A percentile compares a stretch with the other conserved stretches of the same genome.
These are phyloP conservation scores for Articulospora tetracladia DNA, from an alignment of 495 filamentous ascomycete species.

Conservation along the genomic window DNA sequence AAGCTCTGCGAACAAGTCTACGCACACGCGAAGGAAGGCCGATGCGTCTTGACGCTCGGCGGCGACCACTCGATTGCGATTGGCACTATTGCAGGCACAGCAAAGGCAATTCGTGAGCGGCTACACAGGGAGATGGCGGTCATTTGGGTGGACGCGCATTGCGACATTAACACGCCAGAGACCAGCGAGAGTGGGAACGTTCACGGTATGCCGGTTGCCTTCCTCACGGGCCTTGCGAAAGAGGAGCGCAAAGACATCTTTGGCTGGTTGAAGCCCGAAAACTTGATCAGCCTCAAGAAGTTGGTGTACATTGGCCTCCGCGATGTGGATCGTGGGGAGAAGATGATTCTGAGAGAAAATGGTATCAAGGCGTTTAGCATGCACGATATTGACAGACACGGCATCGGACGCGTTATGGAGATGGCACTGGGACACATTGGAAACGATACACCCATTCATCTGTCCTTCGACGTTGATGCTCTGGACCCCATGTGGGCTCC, in stretches of 20 bases:
- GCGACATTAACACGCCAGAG: conserved; percentile 96
- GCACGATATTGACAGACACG: conserved; percentile 91
- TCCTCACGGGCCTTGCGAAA: conserved; percentile 77
- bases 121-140: conserved; percentile 80
- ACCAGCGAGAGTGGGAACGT: conserved; percentile 87
- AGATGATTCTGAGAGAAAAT: conserved; percentile 80
- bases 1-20: conserved; percentile 82
- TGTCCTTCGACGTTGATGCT: conserved; percentile 96
- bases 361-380: conserved; percentile 95
- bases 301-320: conserved; percentile 95
- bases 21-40: conserved; percentile 76
- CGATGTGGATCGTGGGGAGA: conserved; percentile 90
- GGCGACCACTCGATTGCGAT: conserved; percentile 98
- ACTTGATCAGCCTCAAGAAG: conserved; percentile 63
- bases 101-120: conserved; percentile 80
- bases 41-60: conserved; percentile 87
- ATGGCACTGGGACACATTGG: conserved; percentile 96
- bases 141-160: conserved; percentile 98
- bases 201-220: conserved; percentile 97
- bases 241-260: conserved; percentile 71
- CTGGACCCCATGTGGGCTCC: conserved; percentile 95
- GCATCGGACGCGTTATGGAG: conserved; percentile 94
- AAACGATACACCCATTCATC: conserved; percentile 88
- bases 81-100: conserved; percentile 80
- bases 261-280: conserved; percentile 73